Conservation (phyloP, 2,329 filamentous ascomycete species). For the Cytospora schulzeri region DNA sequence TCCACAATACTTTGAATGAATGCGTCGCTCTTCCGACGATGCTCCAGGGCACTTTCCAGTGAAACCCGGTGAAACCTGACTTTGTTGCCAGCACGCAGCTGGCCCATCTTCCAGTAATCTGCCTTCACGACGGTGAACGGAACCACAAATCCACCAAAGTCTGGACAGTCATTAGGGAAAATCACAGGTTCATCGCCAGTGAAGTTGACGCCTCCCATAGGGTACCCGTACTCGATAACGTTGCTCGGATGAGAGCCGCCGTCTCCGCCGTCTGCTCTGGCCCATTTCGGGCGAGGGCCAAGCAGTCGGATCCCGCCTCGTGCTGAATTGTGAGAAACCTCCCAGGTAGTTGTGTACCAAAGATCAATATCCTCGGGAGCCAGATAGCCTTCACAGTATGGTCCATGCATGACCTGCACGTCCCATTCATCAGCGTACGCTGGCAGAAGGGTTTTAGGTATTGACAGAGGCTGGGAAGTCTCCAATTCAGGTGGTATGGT, state of each 20-base stretch:
- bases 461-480: constrained; percentile 37
- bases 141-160: constrained; percentile 62
- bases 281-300: constrained; percentile 61
- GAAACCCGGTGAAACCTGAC: constrained; percentile 53
- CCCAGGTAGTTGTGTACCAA: constrained; percentile 60
- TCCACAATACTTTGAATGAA: constrained; percentile 40
- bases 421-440: constrained; percentile 53
- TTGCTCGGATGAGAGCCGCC: constrained; percentile 65
- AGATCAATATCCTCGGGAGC: constrained; percentile 54
- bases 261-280: constrained; percentile 61
- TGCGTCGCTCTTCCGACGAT: constrained; percentile 44
- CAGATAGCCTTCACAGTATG: constrained; percentile 58
- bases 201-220: constrained; percentile 60
- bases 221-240: constrained; percentile 61
- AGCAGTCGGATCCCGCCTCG: constrained; percentile 62
- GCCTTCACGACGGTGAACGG: constrained; percentile 57
- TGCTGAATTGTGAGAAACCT: constrained; percentile 62
- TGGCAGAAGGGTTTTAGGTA: constrained; percentile 51
- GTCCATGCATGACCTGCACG: constrained; percentile 56
- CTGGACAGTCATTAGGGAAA: constrained; percentile 60
- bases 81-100: constrained; percentile 60
- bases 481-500: constrained; percentile 28
- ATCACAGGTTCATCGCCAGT: constrained; percentile 64
- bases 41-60: constrained; percentile 52
- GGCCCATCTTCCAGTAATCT: constrained; percentile 64